Evolutionary conservation across 805 yeast species (phyloP), one percentile per base, ranked within the genome.

Genomic region (Teunomyces aglyptinius): DNA sequence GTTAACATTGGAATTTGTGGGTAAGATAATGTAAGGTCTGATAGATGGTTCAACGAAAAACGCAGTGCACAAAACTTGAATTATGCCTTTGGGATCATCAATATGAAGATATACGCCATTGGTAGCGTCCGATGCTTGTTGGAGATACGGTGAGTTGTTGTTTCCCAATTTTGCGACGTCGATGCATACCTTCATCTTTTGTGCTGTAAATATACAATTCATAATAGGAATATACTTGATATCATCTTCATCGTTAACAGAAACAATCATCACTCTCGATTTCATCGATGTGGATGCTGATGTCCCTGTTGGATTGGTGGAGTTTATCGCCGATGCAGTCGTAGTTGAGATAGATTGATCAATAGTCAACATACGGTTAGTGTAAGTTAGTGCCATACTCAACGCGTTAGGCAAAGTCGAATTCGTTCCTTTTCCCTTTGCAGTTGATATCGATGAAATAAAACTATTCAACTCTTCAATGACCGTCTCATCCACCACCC

Each of bases 191-290:
- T 83, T 85, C 86, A 86, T 79, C 64, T 91, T 92, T 55, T 94
- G 97, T 0, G 98, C 96, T 0, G 97, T 92, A 68, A 94, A 94
- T 26, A 94, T 92, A 49, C 94, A 78, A 65, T 94, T 94, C 98
- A 94, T 94, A 38, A 89, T 83, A 4, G 97, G 87, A 38, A 92
- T 88, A 63, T 94, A 95, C 48, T 88, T 89, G 44, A 89, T 72
- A 4, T 89, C 81, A 46, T 81, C 83, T 56, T 89, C 90, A 51
- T 82, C 89, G 52, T 85, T 81, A 20, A 89, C 76, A 0, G 97
- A 83, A 42, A 85, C 83, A 48, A 86, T 63, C 38, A 76, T 58
- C 5, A 72, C 62, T 33, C 78, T 61, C 6, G 74, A 58, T 49
- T 58, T 64, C 62, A 67, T 64, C 18, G 76, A 57, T 4, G 66